Base-by-base conservation (phyloP, 805 yeast species). In the Saturnispora quitensis region DNA sequence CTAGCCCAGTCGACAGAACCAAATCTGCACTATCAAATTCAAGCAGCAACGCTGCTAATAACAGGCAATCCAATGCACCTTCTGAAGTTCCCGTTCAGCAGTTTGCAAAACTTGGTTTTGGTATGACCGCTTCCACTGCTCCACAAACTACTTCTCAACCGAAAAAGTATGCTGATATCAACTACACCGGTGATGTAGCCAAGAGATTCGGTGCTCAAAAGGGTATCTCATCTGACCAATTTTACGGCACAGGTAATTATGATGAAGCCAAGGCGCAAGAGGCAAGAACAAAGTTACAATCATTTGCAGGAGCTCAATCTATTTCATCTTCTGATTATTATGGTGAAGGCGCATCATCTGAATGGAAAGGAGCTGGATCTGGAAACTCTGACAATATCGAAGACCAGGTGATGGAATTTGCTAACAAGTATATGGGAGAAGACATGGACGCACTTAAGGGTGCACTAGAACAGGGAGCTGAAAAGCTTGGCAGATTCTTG, bases 141-240 rank as follows among this genome's bases (percentile, higher is more conserved):
- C 68, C 70, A n/a, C 49, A 57, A 15, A 56, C 56, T 31, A 17
- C 58, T 15, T 36, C 33, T 20, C 40, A 58, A 5, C 61, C 55
- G 34, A 64, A 61, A 52, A 63, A 58, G 50, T 56, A 61, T 33
- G 67, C 73, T 40, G 66, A 62, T 50, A 60, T 66, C 50, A 74
- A 75, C 59, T 85, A 85, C 65, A 81, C 89, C 1, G 93, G 93
- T 36, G 83, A 82, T 57, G 86, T 86, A 31, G 81, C 79, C 38
- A 74, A 73, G 62, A 87, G 89, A 71, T 93, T 78, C 65, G 97
- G 97, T 52, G 73, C 72, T 40, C 97, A 90, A 66, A 91, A 88
- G 76, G 96, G 90, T 46, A 93, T 93, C 56, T 93, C 98, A 0
- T 90, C 97, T 2, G 98, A 93, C 69, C 95, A 90, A 71, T 81